Evolutionary conservation across 1,139 yeast species (phyloP).

Genomic region (Suzukiozyma palmioleophila): DNA sequence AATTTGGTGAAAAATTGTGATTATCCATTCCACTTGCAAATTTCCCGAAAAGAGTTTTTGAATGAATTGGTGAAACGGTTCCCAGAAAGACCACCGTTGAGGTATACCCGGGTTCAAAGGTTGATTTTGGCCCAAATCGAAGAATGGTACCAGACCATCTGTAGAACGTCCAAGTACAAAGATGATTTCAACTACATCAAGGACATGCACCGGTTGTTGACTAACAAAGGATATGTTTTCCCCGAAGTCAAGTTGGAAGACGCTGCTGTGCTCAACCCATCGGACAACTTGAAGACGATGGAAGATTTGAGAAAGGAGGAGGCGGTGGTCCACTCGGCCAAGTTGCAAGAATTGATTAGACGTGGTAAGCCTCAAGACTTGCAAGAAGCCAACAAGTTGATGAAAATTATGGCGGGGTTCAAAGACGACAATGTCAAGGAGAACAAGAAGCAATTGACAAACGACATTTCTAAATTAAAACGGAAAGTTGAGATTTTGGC

Average conservation of each 20-base stretch:
- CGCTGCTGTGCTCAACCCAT: constrained; percentile 90
- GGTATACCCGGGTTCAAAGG: constrained; percentile 79
- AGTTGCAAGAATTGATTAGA: constrained; percentile 89
- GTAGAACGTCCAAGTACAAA: constrained; percentile 84
- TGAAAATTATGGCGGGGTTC: constrained; percentile 98
- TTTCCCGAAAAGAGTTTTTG: constrained; percentile 88
- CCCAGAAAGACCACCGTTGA: constrained; percentile 91
- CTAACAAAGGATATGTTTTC: constrained; percentile 84
- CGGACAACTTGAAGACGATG: constrained; percentile 81
- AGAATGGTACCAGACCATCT: constrained; percentile 96
- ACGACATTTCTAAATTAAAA: constrained; percentile 79
- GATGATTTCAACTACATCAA: constrained; percentile 89
- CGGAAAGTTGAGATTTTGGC: constrained; percentile 87
- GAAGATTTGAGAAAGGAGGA: constrained; percentile 93
- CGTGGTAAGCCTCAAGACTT: constrained; percentile 95
- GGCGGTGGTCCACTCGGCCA: constrained; percentile 88
- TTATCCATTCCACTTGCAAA: constrained; percentile 92
- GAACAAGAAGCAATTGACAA: constrained; percentile 74
- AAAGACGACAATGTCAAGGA: constrained; percentile 70
- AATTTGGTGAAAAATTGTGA: constrained; percentile 96
- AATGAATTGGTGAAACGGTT: constrained; percentile 89
- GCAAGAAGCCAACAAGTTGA: constrained; percentile 91
- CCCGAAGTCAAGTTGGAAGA: constrained; percentile 91
- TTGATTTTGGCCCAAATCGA: constrained; percentile 86
- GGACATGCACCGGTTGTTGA: constrained; percentile 89